Percentiles rank a stretch among this genome's conserved stretches.
Conservation (phyloP, 148 eudicot genomes). For the Silene latifolia region DNA sequence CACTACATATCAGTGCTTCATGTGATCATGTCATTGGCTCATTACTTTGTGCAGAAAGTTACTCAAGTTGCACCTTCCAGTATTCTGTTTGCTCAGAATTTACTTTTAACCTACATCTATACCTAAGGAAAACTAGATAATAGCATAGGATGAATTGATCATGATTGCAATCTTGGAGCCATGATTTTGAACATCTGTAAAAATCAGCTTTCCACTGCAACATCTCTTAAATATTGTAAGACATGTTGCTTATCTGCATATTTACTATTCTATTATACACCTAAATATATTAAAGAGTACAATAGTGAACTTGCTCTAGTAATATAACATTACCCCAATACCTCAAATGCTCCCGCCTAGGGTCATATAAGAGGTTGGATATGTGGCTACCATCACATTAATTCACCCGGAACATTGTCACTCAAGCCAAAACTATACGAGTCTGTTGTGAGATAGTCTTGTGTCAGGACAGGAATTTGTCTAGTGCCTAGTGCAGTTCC, state of each 20-base stretch:
- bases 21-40: conserved; percentile 9
- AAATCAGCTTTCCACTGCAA: background rate
- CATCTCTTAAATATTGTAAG: background rate
- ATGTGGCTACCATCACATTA: background rate
- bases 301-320: background rate
- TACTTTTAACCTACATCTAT: conserved; percentile 13
- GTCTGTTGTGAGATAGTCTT: background rate
- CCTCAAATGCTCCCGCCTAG: background rate
- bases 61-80: conserved; percentile 7
- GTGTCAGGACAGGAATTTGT: background rate
- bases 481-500: background rate
- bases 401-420: background rate
- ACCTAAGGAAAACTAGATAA: conserved; percentile 9
- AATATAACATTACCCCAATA: background rate
- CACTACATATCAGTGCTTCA: background rate
- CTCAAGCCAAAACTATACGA: background rate
- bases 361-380: background rate
- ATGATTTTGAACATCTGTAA: background rate
- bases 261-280: background rate
- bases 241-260: background rate
- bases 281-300: background rate
- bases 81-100: background rate
- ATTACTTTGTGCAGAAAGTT: conserved; percentile 13
- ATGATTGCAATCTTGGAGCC: background rate
- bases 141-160: background rate